These are phyloP conservation scores for Epichloe hybrida DNA, from an alignment of 2,329 filamentous ascomycete genomes.

Conservation along the genomic window DNA sequence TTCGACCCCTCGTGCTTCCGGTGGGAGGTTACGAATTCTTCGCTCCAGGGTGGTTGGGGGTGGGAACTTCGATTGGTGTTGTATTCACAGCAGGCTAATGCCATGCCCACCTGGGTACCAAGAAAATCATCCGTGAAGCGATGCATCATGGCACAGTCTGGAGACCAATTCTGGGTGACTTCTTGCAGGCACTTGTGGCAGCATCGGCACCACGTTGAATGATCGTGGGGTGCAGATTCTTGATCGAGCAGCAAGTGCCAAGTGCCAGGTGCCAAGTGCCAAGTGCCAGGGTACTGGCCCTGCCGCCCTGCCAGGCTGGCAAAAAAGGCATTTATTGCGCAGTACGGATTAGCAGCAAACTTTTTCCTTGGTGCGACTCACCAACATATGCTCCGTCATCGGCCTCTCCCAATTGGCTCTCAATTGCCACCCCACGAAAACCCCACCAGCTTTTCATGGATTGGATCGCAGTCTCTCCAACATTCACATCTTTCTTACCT, in stretches of 20 bases:
- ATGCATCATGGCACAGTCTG: too few species aligned
- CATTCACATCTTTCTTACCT: not conserved
- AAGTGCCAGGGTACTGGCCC: not conserved
- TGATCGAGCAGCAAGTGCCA: not conserved
- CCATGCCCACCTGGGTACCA: too few species aligned
- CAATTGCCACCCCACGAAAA: not conserved
- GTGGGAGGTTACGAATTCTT: too few species aligned
- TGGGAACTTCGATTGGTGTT: too few species aligned
- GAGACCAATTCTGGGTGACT: not conserved
- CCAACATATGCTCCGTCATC: constrained; percentile 1
- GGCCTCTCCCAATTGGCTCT: constrained; percentile 1
- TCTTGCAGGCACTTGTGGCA: not conserved
- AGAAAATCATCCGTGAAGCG: too few species aligned
- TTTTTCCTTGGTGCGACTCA: not conserved
- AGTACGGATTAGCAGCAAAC: not conserved
- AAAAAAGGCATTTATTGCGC: too few species aligned
- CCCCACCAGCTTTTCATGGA: not conserved
- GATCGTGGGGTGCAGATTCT: not conserved
- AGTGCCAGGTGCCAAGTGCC: not conserved
- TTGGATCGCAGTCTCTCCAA: not conserved
- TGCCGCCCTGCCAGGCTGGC: too few species aligned
- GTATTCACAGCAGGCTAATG: too few species aligned
- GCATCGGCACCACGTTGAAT: not conserved
- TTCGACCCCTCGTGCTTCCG: too few species aligned
- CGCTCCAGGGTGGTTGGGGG: too few species aligned